A percentile compares a stretch with the other conserved stretches of the same genome.
phyloP scores from a whole-genome alignment of 495 filamentous ascomycete genomes.

The Chaetomium fimeti region DNA sequence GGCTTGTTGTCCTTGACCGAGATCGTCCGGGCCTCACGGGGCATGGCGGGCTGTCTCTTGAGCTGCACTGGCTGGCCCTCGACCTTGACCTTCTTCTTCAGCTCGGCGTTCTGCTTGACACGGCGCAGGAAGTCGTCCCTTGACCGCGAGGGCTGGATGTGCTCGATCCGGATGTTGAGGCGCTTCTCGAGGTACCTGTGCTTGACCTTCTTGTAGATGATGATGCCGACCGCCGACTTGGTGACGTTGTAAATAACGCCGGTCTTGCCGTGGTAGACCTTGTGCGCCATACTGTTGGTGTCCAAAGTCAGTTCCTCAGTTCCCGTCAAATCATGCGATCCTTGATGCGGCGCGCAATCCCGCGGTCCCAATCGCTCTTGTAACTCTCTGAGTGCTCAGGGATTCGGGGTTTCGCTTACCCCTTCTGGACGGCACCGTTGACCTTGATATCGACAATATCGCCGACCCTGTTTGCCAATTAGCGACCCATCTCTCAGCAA shows the following conservation, averaged over 20 bases:
- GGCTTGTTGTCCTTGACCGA: conserved; percentile 72
- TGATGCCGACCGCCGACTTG: conserved; percentile 92
- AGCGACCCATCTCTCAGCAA: conserved; percentile 25
- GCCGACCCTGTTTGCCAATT: conserved; percentile 67
- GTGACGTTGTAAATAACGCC: conserved; percentile 98
- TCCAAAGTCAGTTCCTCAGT: conserved; percentile 31
- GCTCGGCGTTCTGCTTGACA: conserved; percentile 90
- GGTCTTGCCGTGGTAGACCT: conserved; percentile 98
- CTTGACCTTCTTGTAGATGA: conserved; percentile 97
- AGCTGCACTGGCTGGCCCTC: conserved; percentile 82
- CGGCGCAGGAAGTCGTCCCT: conserved; percentile 93
- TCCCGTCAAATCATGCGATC: conserved; percentile 1
- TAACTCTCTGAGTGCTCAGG: not conserved
- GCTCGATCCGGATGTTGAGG: conserved; percentile 97
- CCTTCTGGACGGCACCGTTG: conserved; percentile 98
- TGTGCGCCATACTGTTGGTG: conserved; percentile 84
- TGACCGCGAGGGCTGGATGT: conserved; percentile 89
- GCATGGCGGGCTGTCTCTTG: conserved; percentile 82
- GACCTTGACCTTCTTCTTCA: conserved; percentile 87
- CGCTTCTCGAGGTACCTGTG: conserved; percentile 99
- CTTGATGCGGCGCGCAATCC: not conserved
- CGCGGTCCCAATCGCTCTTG: not conserved
- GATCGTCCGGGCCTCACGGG: conserved; percentile 76
- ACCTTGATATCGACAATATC: conserved; percentile 96
- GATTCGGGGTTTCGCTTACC: conserved; percentile 40